Percentiles rank a stretch among this genome's conserved stretches.
Evolutionary conservation across 164 flowering plant species (phyloP).

Genomic region (Vitis rotundifolia): DNA sequence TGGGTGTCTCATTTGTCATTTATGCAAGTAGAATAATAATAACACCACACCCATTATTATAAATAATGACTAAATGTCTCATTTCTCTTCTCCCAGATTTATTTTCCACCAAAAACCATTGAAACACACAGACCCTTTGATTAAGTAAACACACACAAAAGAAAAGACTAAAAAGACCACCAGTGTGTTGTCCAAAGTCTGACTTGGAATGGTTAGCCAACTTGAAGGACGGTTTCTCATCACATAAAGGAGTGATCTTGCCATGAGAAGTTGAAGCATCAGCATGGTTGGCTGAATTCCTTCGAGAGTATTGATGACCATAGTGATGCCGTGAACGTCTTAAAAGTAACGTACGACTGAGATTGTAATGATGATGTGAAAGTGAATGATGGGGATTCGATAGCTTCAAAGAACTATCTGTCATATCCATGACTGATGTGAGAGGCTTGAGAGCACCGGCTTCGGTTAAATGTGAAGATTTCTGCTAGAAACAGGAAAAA

Average conservation of each 20-base stretch:
- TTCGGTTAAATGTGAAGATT: slow-evolving; percentile 19
- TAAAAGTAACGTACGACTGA: slow-evolving; percentile 34
- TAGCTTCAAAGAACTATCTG: slow-evolving; percentile 18
- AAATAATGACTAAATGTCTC: too few species aligned
- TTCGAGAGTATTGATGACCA: slow-evolving; percentile 39
- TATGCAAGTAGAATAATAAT: too few species aligned
- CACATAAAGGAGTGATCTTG: slow-evolving; percentile 19
- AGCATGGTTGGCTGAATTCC: slow-evolving; percentile 24
- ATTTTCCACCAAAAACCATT: neutral
- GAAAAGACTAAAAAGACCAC: slow-evolving; percentile 11
- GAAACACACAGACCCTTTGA: neutral
- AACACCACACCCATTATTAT: too few species aligned
- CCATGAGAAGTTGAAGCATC: slow-evolving; percentile 31
- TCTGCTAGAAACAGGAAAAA: slow-evolving; percentile 19
- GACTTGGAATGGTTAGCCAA: slow-evolving; percentile 23
- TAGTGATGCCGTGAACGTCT: slow-evolving; percentile 39
- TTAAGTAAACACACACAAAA: neutral
- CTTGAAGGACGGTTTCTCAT: slow-evolving; percentile 32
- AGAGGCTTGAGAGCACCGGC: slow-evolving; percentile 10
- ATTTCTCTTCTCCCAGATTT: neutral
- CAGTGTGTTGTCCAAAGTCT: slow-evolving; percentile 26
- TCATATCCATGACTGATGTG: slow-evolving; percentile 16
- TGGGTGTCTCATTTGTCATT: too few species aligned
- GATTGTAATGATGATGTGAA: slow-evolving; percentile 20
- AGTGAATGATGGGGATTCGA: slow-evolving; percentile 18